phyloP scores from a whole-genome alignment of 768 basidiomycete genomes.

The Tricholoma hemisulphureum region DNA sequence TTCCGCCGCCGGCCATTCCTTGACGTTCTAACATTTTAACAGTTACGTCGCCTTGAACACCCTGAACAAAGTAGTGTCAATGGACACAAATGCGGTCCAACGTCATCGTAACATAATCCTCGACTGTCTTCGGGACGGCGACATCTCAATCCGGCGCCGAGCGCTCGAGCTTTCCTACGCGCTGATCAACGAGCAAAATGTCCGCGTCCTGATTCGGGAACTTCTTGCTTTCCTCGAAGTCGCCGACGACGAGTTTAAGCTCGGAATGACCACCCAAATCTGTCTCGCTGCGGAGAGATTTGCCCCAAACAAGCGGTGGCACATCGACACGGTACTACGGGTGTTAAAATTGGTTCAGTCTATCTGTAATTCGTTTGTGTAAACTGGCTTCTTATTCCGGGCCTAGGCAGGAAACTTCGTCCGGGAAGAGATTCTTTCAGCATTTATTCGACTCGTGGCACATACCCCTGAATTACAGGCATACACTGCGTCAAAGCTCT shows the following conservation, averaged over 20 bases:
- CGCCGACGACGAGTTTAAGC: slow-evolving; percentile 98
- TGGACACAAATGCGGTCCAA: slow-evolving; percentile 98
- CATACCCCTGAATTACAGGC: slow-evolving; percentile 97
- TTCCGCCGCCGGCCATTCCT: background rate
- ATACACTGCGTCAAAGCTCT: slow-evolving; percentile 91
- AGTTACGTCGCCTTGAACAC: slow-evolving; percentile 99
- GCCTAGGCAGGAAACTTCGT: slow-evolving; percentile 95
- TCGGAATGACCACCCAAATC: slow-evolving; percentile 96
- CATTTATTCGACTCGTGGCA: slow-evolving; percentile 92
- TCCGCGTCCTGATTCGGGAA: slow-evolving; percentile 88
- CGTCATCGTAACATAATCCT: slow-evolving; percentile 97
- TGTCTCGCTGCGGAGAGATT: slow-evolving; percentile 93
- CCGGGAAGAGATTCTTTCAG: slow-evolving; percentile 90
- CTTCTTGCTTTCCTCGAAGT: slow-evolving; percentile 95
- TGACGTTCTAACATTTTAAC: background rate
- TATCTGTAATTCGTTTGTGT: background rate
- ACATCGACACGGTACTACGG: slow-evolving; percentile 94
- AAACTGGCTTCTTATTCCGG: slow-evolving; percentile 1
- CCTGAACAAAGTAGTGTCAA: slow-evolving; percentile 94
- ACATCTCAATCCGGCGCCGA: slow-evolving; percentile 95
- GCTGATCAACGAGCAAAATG: slow-evolving; percentile 92
- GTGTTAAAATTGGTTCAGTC: slow-evolving; percentile 81
- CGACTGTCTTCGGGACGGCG: slow-evolving; percentile 98
- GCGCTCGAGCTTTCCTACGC: slow-evolving; percentile 97
- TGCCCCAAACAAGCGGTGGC: slow-evolving; percentile 98